These are phyloP conservation scores for Mycena albidolilacea DNA, from an alignment of 768 basidiomycete species.

Conservation along the genomic window DNA sequence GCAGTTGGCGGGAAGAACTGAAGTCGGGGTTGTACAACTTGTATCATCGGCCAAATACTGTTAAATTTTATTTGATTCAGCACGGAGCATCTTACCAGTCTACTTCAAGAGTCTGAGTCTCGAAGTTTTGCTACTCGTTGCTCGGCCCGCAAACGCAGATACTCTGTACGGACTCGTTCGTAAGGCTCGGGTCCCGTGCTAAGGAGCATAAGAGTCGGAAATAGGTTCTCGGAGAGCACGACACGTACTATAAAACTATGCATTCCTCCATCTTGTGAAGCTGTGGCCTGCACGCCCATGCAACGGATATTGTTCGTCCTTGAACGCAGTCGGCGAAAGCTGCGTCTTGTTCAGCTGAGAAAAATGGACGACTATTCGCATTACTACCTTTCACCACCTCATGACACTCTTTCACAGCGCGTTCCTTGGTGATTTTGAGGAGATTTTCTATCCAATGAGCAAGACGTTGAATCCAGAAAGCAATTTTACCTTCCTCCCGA, in stretches of 20 bases:
- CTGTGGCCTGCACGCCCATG: conserved; percentile 85
- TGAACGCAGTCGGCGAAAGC: conserved; percentile 89
- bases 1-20: conserved; percentile 62
- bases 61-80: conserved; percentile 31
- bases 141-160: conserved; percentile 74
- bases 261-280: conserved; percentile 82
- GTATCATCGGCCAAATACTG: conserved; percentile 12
- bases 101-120: conserved; percentile 19
- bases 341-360: conserved; percentile 47
- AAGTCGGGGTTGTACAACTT: conserved; percentile 14
- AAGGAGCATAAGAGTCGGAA: conserved; percentile 13
- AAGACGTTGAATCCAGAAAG: background rate
- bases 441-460: conserved; percentile 71
- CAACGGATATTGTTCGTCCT: conserved; percentile 86
- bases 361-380: background rate
- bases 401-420: conserved; percentile 86
- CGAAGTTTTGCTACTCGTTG: conserved; percentile 41
- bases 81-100: conserved; percentile 19
- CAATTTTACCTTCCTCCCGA: conserved; percentile 71
- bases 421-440: conserved; percentile 84
- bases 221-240: background rate
- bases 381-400: conserved; percentile 76
- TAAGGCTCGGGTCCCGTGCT: conserved; percentile 85
- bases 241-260: conserved; percentile 82
- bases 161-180: conserved; percentile 80